Evolutionary conservation across 2,329 filamentous ascomycete genomes (phyloP).

Genomic region (Rachicladosporium sp.): DNA sequence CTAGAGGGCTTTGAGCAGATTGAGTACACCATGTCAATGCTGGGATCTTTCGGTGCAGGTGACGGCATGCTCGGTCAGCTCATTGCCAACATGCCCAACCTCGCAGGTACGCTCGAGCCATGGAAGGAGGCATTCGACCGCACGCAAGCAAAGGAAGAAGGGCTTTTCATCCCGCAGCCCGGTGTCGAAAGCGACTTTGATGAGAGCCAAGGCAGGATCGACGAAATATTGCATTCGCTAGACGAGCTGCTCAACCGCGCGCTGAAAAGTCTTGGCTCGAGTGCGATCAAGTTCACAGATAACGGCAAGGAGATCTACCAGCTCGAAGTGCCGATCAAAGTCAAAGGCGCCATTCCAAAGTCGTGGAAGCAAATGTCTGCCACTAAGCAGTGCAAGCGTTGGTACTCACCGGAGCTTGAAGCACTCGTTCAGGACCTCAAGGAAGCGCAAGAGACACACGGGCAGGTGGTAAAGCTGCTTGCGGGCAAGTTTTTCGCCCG

Average conservation of each 20-base stretch:
- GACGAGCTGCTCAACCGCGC: constrained; percentile 58
- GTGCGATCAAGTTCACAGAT: constrained; percentile 46
- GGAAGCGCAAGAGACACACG: constrained; percentile 87
- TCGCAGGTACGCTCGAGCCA: constrained; percentile 59
- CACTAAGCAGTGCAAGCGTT: constrained; percentile 79
- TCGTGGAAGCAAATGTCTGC: constrained; percentile 95
- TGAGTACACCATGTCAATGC: constrained; percentile 77
- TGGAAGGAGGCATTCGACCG: constrained; percentile 93
- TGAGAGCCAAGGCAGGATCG: constrained; percentile 61
- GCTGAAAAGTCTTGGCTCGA: constrained; percentile 62
- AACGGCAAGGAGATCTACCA: constrained; percentile 97
- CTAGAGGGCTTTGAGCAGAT: constrained; percentile 97
- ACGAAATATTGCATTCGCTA: constrained; percentile 62
- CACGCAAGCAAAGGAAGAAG: constrained; percentile 61
- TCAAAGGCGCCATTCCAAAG: constrained; percentile 63
- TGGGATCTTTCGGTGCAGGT: constrained; percentile 61
- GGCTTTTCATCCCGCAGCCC: constrained; percentile 69
- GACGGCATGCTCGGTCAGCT: constrained; percentile 76
- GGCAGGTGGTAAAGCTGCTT: constrained; percentile 80
- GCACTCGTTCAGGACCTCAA: constrained; percentile 75
- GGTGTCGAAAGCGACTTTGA: constrained; percentile 92
- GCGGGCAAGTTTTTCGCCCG: constrained; percentile 69
- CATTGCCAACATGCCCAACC: constrained; percentile 72
- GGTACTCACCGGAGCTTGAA: constrained; percentile 79
- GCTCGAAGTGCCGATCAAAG: constrained; percentile 73